Conservation (phyloP, 257 asterid genomes). For the Solanum medicagineum region DNA sequence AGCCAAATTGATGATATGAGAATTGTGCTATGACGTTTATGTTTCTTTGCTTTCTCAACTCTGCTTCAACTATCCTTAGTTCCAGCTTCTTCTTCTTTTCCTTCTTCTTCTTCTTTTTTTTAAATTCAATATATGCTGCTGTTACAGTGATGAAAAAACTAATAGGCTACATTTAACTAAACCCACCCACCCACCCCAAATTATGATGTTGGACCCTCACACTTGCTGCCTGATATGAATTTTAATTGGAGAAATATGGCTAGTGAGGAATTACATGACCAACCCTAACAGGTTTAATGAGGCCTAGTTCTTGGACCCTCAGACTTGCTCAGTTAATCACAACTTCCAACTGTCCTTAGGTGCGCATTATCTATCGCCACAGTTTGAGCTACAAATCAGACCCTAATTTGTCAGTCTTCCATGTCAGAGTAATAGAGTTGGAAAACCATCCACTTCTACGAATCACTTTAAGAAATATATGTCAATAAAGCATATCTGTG, state of each 20-base stretch:
- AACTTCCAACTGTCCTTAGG: background rate
- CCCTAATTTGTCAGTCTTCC: background rate
- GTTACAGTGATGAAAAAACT: background rate
- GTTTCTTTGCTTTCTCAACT: background rate
- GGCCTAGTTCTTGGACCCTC: background rate
- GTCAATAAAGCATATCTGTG: background rate
- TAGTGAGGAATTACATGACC: background rate
- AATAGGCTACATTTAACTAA: background rate
- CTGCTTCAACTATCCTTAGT: background rate
- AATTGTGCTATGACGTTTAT: background rate
- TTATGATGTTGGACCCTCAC: background rate
- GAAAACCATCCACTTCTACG: background rate
- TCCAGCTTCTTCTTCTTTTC: background rate
- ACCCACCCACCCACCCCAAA: background rate
- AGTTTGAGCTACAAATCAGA: background rate
- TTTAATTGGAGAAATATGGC: background rate
- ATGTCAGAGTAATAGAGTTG: background rate
- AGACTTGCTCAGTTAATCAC: background rate
- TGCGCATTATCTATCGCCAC: background rate
- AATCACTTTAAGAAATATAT: background rate
- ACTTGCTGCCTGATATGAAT: background rate
- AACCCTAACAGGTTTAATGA: background rate
- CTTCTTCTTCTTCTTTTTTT: background rate
- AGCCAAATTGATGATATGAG: background rate
- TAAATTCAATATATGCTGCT: background rate